Base-by-base conservation (phyloP, 495 filamentous ascomycete species). In the Letharia lupina region DNA sequence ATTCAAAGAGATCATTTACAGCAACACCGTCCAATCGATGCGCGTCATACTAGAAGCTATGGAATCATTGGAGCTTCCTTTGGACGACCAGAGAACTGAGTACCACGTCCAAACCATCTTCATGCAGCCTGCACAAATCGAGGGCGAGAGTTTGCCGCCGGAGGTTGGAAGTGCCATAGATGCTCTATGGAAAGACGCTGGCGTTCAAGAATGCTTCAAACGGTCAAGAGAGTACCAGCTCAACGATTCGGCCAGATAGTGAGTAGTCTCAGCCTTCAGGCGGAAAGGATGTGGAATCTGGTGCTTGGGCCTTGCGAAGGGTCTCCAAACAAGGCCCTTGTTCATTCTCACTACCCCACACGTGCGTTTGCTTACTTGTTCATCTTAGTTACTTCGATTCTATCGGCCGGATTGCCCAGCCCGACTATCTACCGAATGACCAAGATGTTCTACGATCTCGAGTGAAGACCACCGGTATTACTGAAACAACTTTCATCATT, bases 401-500 rank as follows among this genome's bases (percentile, higher is more conserved):
- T 66, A 88, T 99, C 71, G 88, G 90, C 39, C 90, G 94, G 67
- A 96, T 99, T 69, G 91, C 91, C 42, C 86, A 89, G 66, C 88
- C 87, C 61, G 93, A 96, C 75, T 99, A 98, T 75, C 87, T 98
- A 73, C 94, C 94, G 70, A 96, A 90, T 69, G 93, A 99, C 75
- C 93, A 96, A 76, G 94, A 99, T 81, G 92, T 98, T 28, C 89
- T 98, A 48, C 87, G 93, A 69, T 96, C 94, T 65, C 91, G 94
- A 87, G 89, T 99, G 77, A 96, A 96, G 86, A 99, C 94, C 35
- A 99, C 94, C 60, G 95, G 94, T 86, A 98, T 99, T 73, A 99
- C 91, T 23, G 94, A 99, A 79, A 98, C 94, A 28, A 94, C 92
- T 57, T 99, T 99, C 79, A 93, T 96, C 74, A 95, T 98, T 69